A percentile compares a stretch with the other conserved stretches of the same genome.
Evolutionary conservation across 1,284 basidiomycete species (phyloP).

Genomic region (Cryptococcus sp.): DNA sequence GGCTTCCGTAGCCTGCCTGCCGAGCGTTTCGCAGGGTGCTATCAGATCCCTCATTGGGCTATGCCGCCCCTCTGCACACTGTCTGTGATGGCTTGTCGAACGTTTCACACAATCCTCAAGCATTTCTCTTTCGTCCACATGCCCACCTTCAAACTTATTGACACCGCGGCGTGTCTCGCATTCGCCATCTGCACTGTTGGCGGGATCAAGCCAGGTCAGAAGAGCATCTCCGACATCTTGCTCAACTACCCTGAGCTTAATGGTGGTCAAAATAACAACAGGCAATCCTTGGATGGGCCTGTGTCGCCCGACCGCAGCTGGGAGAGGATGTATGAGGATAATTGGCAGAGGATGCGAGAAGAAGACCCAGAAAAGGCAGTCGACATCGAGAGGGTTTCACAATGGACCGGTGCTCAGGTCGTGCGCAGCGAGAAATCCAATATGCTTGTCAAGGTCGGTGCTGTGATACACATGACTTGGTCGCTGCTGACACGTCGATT

Average conservation of each 20-base stretch:
- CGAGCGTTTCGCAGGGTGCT: conserved; percentile 54
- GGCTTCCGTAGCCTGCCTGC: conserved; percentile 43
- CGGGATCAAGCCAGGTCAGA: conserved; percentile 35
- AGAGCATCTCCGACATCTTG: conserved; percentile 3
- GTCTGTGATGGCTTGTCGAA: conserved; percentile 53
- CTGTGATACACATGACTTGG: not conserved
- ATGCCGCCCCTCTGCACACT: conserved; percentile 52
- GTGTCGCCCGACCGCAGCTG: conserved; percentile 32
- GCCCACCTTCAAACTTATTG: conserved; percentile 54
- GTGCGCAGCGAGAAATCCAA: conserved; percentile 55
- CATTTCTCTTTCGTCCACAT: conserved; percentile 55
- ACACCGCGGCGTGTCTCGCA: conserved; percentile 52
- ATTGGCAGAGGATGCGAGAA: conserved; percentile 10
- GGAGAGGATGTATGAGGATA: conserved; percentile 33
- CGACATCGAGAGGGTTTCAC: conserved; percentile 26
- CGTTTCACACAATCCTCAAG: conserved; percentile 52
- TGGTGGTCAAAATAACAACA: not conserved
- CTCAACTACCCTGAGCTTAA: conserved; percentile 4
- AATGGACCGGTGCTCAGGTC: conserved; percentile 43
- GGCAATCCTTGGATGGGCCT: conserved; percentile 30
- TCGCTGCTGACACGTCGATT: not conserved
- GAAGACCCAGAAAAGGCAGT: conserved; percentile 5
- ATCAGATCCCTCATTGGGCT: conserved; percentile 55
- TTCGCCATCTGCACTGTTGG: conserved; percentile 57
- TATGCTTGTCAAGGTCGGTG: conserved; percentile 53